phyloP scores from a whole-genome alignment of 805 yeast species.

The Peterozyma toletana region DNA sequence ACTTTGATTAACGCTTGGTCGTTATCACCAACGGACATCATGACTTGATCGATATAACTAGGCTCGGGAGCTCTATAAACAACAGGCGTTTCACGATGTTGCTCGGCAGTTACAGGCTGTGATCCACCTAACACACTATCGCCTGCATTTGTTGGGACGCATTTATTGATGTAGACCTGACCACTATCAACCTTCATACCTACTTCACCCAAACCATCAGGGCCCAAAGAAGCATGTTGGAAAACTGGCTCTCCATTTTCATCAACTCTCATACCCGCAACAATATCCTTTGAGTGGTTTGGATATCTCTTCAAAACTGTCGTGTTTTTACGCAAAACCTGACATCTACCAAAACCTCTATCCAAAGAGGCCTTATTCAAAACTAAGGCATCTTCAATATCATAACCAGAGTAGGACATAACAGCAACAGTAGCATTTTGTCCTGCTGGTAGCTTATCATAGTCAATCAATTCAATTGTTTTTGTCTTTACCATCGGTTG shows the following conservation, averaged over 20 bases:
- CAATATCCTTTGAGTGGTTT: slow-evolving; percentile 85
- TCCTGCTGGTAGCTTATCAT: slow-evolving; percentile 96
- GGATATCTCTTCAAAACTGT: slow-evolving; percentile 86
- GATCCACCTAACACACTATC: slow-evolving; percentile 48
- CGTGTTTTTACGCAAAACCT: slow-evolving; percentile 87
- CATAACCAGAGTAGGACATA: slow-evolving; percentile 98
- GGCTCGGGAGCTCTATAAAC: slow-evolving; percentile 94
- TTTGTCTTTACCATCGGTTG: slow-evolving; percentile 99
- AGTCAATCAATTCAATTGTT: slow-evolving; percentile 90
- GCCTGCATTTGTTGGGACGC: slow-evolving; percentile 81
- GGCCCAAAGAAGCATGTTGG: slow-evolving; percentile 82
- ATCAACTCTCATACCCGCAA: slow-evolving; percentile 87
- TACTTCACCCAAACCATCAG: slow-evolving; percentile 95
- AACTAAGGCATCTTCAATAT: slow-evolving; percentile 98
- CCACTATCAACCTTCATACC: slow-evolving; percentile 89
- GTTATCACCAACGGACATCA: slow-evolving; percentile 93
- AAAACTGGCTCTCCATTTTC: slow-evolving; percentile 74
- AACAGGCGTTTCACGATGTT: slow-evolving; percentile 86
- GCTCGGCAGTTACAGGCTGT: slow-evolving; percentile 33
- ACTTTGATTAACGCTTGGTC: slow-evolving; percentile 94
- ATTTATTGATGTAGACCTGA: slow-evolving; percentile 88
- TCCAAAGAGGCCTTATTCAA: slow-evolving; percentile 89
- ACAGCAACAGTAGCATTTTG: slow-evolving; percentile 99
- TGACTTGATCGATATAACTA: slow-evolving; percentile 90
- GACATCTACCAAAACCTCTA: slow-evolving; percentile 97